phyloP scores from a whole-genome alignment of 1,139 yeast genomes.

The Saccharomyces hybrid region DNA sequence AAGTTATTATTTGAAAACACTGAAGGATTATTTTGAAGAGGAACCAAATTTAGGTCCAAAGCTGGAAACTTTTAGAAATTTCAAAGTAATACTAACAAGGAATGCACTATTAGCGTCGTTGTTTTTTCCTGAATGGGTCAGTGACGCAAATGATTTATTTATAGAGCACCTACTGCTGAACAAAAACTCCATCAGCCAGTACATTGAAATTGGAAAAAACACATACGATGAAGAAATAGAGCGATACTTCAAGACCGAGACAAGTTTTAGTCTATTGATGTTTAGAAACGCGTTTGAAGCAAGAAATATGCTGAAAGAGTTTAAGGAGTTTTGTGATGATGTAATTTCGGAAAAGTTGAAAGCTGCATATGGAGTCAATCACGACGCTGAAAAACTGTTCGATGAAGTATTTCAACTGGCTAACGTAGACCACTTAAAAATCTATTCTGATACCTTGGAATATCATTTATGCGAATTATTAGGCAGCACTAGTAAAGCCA shows the following conservation, averaged over 20 bases:
- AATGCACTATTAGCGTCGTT: constrained; percentile 3
- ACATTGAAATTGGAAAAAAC: not conserved
- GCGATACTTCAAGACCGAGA: not conserved
- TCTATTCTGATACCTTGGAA: not conserved
- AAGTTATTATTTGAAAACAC: not conserved
- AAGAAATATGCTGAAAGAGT: constrained; percentile 4
- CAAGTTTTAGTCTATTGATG: not conserved
- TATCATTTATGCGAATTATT: not conserved
- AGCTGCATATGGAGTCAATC: not conserved
- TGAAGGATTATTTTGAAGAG: not conserved
- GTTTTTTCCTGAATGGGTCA: constrained; percentile 9
- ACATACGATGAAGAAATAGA: not conserved
- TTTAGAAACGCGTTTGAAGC: constrained; percentile 6
- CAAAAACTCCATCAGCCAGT: not conserved
- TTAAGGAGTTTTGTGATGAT: constrained; percentile 4
- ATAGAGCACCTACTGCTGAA: constrained; percentile 8
- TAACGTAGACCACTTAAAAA: not conserved
- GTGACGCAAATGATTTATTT: constrained; percentile 10
- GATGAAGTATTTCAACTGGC: not conserved
- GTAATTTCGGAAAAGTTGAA: constrained; percentile 1
- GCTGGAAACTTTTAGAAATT: not conserved
- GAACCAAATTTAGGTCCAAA: not conserved
- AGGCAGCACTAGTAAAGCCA: constrained; percentile 3
- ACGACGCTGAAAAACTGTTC: not conserved
- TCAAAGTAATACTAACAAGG: not conserved